phyloP scores from a whole-genome alignment of 257 asterid genomes.

The Paraleonurus japonicus region DNA sequence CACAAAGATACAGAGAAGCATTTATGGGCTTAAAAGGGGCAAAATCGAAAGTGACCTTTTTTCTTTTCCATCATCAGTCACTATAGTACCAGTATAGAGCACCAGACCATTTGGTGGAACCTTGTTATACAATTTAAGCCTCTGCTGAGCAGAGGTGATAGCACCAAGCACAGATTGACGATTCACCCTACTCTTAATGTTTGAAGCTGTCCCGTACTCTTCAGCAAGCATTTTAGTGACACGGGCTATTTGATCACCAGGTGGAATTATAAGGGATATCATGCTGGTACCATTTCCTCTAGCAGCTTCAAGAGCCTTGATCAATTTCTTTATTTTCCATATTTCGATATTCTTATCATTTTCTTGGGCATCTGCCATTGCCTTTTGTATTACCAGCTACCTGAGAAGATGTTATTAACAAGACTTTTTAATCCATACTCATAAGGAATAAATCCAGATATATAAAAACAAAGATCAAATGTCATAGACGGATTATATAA shows the following conservation, averaged over 20 bases:
- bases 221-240: slow-evolving; percentile 66
- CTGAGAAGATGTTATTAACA: slow-evolving; percentile 22
- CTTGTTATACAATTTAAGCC: slow-evolving; percentile 58
- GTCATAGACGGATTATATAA: background rate
- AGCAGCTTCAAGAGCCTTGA: slow-evolving; percentile 57
- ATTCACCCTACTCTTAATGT: slow-evolving; percentile 63
- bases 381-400: slow-evolving; percentile 19
- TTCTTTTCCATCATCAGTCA: slow-evolving; percentile 63
- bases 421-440: background rate
- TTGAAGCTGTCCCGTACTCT: slow-evolving; percentile 65
- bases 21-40: slow-evolving; percentile 59
- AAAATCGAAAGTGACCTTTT: slow-evolving; percentile 58
- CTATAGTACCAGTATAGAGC: slow-evolving; percentile 59
- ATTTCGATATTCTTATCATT: slow-evolving; percentile 57
- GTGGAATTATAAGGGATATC: slow-evolving; percentile 66
- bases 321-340: slow-evolving; percentile 63
- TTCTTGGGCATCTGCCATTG: slow-evolving; percentile 54
- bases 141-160: slow-evolving; percentile 68
- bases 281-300: slow-evolving; percentile 69
- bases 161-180: slow-evolving; percentile 71
- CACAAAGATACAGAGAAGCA: slow-evolving; percentile 62
- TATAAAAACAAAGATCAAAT: background rate
- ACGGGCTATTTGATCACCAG: slow-evolving; percentile 59
- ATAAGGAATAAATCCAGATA: background rate
- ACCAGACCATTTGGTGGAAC: slow-evolving; percentile 62